Base-by-base conservation (phyloP, 148 eudicot genomes). In the Rhododendron mucronatum region DNA sequence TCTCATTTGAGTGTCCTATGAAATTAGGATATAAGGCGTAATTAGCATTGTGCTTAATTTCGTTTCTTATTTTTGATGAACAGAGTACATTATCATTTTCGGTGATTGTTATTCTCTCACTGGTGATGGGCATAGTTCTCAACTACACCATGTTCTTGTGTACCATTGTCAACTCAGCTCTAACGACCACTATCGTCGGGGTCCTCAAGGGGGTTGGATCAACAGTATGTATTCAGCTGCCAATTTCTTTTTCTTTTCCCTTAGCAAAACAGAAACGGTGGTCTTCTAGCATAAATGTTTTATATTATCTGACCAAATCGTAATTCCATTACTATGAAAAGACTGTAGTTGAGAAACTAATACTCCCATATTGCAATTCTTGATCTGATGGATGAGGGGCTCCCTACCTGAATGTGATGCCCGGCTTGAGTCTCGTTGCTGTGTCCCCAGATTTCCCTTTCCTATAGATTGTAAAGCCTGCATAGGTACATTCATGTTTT, bases 101-200 rank as follows among this genome's bases (percentile, higher is more conserved):
- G 88, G 88, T 78, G 84, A 91, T 93, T 87, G 92, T 97, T 84
- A 23, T 92, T 77, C 90, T 93, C 26, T 97, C 99, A 75, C 86
- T 97, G 91, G 92, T 97, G 88, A 97, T 97, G 98, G 98, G 98
- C 65, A 97, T 97, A 88, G 93, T 92, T 85, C 93, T 97, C 85
- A 97, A 97, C 93, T 97, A 93, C 91, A 97, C 99, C 83, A 97
- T 97, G 99, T 97, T 97, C 92, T 86, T 97, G 78, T 97, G 99
- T 83, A 97, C 99, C 30, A 95, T 97, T 28, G 96, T 97, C 82
- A 97, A 97, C 91, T 97, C 99, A 61, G 99, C 99, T 84, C 88
- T 97, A 41, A 97, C 98, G 1, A 97, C 99, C 35, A 97, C 99
- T 61, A 97, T 95, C 44, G 99, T 97, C 33, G 99, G 99, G 53